Base-by-base conservation (phyloP, 352 stramenopile genomes). In the Globisporangium nunn region DNA sequence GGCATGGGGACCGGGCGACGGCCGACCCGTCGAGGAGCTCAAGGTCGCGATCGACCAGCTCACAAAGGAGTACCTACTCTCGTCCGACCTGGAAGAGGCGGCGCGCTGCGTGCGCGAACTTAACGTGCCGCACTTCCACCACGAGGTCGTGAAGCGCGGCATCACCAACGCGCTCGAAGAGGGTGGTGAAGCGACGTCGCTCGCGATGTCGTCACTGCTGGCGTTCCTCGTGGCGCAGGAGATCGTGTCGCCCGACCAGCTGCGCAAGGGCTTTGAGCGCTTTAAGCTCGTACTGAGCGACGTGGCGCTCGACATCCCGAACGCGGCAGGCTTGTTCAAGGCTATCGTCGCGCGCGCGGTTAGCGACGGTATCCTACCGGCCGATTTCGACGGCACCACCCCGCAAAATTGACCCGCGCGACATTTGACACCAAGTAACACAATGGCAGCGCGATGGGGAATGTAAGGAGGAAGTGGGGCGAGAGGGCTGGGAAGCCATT, bases 31-130 rank as follows among this genome's bases (percentile, higher is more conserved):
- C 2, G 81, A 96, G 53, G 91, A 97, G 56, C 79, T 97, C 44
- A 97, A 97, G 74, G 84, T 97, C 49, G 91, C 93, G 11, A 96
- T 98, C 52, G 79, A 92, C 51, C 94, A 98, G 64, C 80, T 99
- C 29, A 98, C 97, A 62, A 87, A 97, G 68, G 96, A 99, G 70
- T 99, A 98, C 65, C 59, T 98, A 47, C 59, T 98, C 33, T 98
- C 88, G 23, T 75, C 90, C 41, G 92, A 98, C 63, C 68, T 98
- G n/a, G 92, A 98, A 41, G 96, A 98, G 70, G 95, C 95, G 15
- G 85, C 86, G n/a, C 80, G 82, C 14, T 95, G 85, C 45, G 85
- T 95, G 49, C 83, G 83, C 30, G 97, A 99, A 74, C 75, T 99
- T 6, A 96, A 98, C 62, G 88, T 96, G 11, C 71, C 80, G 48